These are phyloP conservation scores for Lactifluus echinatus DNA, from an alignment of 768 basidiomycete genomes.

Conservation along the genomic window DNA sequence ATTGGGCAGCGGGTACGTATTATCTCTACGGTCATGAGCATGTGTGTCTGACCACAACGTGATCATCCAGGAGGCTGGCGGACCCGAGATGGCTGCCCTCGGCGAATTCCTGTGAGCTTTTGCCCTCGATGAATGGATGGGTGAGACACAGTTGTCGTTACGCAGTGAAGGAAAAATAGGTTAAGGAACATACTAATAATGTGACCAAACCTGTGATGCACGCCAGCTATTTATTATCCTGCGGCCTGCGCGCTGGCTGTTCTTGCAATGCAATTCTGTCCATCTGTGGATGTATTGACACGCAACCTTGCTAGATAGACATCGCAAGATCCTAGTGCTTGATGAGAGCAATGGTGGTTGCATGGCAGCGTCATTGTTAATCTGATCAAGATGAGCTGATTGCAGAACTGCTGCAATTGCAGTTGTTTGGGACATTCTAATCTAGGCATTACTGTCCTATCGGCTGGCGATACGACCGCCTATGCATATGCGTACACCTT, in stretches of 20 bases:
- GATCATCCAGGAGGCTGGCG: constrained; percentile 56
- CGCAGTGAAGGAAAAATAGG: background rate
- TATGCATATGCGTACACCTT: background rate
- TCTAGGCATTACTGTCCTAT: constrained; percentile 7
- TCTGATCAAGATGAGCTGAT: background rate
- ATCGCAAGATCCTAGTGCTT: background rate
- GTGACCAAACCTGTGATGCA: background rate
- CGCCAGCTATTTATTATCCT: background rate
- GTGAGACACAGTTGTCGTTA: background rate
- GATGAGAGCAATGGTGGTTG: background rate
- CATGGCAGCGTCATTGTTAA: too few species aligned
- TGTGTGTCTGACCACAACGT: background rate
- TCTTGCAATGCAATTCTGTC: background rate
- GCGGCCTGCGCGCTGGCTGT: background rate
- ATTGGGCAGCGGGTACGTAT: constrained; percentile 67
- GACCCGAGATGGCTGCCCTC: constrained; percentile 74
- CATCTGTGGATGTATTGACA: background rate
- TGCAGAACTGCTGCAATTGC: background rate
- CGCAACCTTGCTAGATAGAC: background rate
- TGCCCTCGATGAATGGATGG: background rate
- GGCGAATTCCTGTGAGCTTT: constrained; percentile 58
- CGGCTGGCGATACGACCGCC: constrained; percentile 4
- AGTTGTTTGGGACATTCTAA: background rate
- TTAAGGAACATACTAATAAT: background rate
- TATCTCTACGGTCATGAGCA: too few species aligned